Evolutionary conservation across 1,284 basidiomycete species (phyloP), one percentile per base, ranked within the genome.

Genomic region (Sporisorium sorghi): DNA sequence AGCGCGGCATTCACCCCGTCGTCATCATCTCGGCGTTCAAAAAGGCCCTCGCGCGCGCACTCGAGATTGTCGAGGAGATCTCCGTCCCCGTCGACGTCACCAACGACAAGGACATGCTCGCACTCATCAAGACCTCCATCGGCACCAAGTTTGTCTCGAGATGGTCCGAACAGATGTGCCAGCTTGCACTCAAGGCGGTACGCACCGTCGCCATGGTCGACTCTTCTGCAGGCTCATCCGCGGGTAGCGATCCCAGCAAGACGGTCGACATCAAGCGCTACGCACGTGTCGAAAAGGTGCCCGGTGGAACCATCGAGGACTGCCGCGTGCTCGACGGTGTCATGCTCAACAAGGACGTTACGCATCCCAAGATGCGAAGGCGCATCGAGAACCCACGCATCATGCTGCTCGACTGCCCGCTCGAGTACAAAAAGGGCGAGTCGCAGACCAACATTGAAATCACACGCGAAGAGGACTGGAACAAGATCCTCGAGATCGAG

Each of bases 381-480:
- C 87, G 93, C 77, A 99, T 98, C 85, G 89, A 89, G 75, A 93
- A 94, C 80, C 97, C 96, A 6, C 87, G 95, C 23, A 92, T 98
- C 69, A 87, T 98, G 32, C 86, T 99, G 49, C 88, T 99, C 59
- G 96, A 99, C 86, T 99, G 95, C 86, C 94, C 96, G 17, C 87
- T 98, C 60, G 97, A 99, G 87, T 98, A 99, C 88, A 99, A 98
- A 87, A 99, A 98, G 88, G 96, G 96, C 46, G 97, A 99, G 87
- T 91, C 89, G 71, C 96, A 99, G 86, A 99, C 97, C 71, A 97
- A 98, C 86, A 99, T 99, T 87, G 96, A 99, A 87, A 94, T 99
- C 79, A 91, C 91, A 35, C 93, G 93, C 85, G 95, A 97, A 87
- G 89, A 89, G 46, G 95, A 99, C 85, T 99, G 94, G 93, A 91